Evolutionary conservation across 1,139 yeast genomes (phyloP).

Genomic region (Pichia kudriavzevii): DNA sequence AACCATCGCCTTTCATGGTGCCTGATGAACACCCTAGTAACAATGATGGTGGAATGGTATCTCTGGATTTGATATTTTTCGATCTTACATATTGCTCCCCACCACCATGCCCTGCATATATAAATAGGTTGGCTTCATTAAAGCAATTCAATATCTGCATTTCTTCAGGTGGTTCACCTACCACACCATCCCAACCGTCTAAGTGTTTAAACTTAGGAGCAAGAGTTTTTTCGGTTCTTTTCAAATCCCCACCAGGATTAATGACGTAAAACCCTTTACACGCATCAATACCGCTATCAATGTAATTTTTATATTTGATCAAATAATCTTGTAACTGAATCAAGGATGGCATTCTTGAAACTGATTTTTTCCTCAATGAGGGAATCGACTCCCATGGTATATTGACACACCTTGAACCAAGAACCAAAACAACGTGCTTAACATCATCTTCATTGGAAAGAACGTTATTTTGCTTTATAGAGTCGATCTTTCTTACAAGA

Average conservation of each 20-base stretch:
- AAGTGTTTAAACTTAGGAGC: slow-evolving; percentile 34
- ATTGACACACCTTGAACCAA: slow-evolving; percentile 53
- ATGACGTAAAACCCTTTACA: slow-evolving; percentile 48
- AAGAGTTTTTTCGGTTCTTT: slow-evolving; percentile 59
- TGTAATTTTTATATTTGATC: slow-evolving; percentile 14
- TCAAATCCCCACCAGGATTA: slow-evolving; percentile 77
- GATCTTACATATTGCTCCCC: slow-evolving; percentile 74
- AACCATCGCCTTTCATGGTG: slow-evolving; percentile 48
- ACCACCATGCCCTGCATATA: slow-evolving; percentile 93
- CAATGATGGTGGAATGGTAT: slow-evolving; percentile 56
- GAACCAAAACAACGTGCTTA: slow-evolving; percentile 60
- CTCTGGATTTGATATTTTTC: slow-evolving; percentile 37
- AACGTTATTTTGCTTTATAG: neutral
- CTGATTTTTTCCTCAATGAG: slow-evolving; percentile 44
- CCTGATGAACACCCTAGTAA: slow-evolving; percentile 95
- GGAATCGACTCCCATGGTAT: slow-evolving; percentile 89
- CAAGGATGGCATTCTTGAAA: slow-evolving; percentile 73
- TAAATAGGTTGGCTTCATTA: slow-evolving; percentile 42
- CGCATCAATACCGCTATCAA: slow-evolving; percentile 23
- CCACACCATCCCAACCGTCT: slow-evolving; percentile 47
- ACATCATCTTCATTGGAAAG: neutral
- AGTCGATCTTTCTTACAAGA: slow-evolving; percentile 24
- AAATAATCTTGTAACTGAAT: slow-evolving; percentile 39
- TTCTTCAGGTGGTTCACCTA: slow-evolving; percentile 53
- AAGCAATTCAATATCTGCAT: slow-evolving; percentile 37